Evolutionary conservation across 2,329 filamentous ascomycete species (phyloP).

Genomic region (Beauveria pseudobassiana): DNA sequence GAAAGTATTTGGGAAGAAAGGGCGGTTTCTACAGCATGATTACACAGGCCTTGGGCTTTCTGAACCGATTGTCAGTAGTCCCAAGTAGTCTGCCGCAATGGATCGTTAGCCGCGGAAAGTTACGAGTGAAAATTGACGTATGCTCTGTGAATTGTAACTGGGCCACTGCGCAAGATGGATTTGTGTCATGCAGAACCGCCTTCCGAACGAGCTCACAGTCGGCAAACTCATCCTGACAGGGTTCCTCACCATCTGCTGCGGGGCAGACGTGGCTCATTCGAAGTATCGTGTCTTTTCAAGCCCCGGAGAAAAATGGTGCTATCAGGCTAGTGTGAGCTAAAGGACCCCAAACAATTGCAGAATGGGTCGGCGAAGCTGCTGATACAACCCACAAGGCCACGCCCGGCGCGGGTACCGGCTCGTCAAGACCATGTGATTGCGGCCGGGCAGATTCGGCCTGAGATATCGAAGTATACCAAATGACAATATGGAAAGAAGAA

Average conservation of each 20-base stretch:
- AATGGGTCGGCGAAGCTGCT: constrained; percentile 2
- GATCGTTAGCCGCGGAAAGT: too few species aligned
- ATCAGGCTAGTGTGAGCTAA: not conserved
- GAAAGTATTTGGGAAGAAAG: not conserved
- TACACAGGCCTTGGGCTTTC: too few species aligned
- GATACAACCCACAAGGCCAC: not conserved
- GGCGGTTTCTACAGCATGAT: too few species aligned
- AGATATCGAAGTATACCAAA: not conserved
- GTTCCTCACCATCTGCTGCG: not conserved
- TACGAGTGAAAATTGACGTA: too few species aligned
- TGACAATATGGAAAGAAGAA: too few species aligned
- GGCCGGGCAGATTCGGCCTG: not conserved
- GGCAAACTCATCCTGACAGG: not conserved
- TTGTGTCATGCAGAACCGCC: too few species aligned
- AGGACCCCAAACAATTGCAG: not conserved
- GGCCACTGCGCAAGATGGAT: too few species aligned
- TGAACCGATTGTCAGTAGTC: too few species aligned
- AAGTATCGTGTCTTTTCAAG: not conserved
- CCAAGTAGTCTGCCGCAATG: too few species aligned
- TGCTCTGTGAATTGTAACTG: too few species aligned
- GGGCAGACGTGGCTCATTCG: not conserved
- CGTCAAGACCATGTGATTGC: not conserved
- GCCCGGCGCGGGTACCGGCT: not conserved
- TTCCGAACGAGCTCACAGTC: not conserved
- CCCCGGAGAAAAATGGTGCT: too few species aligned